Evolutionary conservation across 192 early-diverging fungal genomes (phyloP).

Genomic region (Haplosporangium gracile): DNA sequence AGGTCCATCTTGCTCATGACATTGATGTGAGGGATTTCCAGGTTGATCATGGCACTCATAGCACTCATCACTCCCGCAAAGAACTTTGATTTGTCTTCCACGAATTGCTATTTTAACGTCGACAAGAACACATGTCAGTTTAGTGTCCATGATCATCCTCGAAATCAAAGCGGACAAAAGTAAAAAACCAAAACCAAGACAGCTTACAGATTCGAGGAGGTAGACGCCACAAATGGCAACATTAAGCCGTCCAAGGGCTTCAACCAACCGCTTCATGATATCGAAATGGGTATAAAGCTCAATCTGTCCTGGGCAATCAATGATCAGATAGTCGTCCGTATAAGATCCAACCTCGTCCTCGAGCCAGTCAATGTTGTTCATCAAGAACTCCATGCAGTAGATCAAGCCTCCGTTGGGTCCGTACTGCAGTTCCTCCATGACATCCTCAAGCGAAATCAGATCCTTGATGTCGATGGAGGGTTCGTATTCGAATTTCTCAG

Average conservation of each 20-base stretch:
- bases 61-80: constrained; percentile 97
- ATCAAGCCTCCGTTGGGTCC: constrained; percentile 98
- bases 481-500: constrained; percentile 95
- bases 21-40: constrained; percentile 99
- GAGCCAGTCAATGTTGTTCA: constrained; percentile 97
- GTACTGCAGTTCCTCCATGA: constrained; percentile 96
- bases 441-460: constrained; percentile 97
- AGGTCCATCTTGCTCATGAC: constrained; percentile 99
- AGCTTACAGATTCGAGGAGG: constrained; percentile 78
- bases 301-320: constrained; percentile 98
- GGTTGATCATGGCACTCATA: constrained; percentile 94
- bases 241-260: constrained; percentile 74
- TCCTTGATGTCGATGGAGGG: constrained; percentile 95
- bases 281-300: constrained; percentile 99
- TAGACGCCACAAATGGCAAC: constrained; percentile 96
- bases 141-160: not conserved
- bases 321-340: constrained; percentile 96
- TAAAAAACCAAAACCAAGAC: not conserved
- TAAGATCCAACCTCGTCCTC: constrained; percentile 93
- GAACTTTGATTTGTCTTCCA: constrained; percentile 96
- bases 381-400: constrained; percentile 96
- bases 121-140: not conserved
- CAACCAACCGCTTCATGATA: constrained; percentile 89
- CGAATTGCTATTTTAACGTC: constrained; percentile 76
- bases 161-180: not conserved